These are phyloP conservation scores for Apophysomyces variabilis DNA, from an alignment of 371 early-diverging fungal species.

Conservation along the genomic window DNA sequence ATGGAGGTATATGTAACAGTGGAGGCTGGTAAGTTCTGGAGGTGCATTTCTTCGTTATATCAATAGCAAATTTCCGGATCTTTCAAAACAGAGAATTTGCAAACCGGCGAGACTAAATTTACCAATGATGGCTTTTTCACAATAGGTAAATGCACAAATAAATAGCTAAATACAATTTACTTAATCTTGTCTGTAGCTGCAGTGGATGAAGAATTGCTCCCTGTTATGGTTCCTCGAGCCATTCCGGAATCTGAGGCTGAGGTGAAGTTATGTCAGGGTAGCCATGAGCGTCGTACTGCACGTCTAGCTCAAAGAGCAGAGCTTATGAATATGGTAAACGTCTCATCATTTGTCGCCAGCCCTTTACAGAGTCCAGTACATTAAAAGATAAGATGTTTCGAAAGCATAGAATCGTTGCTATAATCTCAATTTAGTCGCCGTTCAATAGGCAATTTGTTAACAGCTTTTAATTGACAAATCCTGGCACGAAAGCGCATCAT, in stretches of 20 bases:
- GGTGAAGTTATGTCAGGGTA: conserved; percentile 42
- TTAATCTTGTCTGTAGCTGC: conserved; percentile 35
- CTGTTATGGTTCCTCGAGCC: conserved; percentile 49
- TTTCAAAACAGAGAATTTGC: conserved; percentile 49
- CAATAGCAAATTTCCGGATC: not conserved
- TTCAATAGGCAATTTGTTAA: too few species aligned
- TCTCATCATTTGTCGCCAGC: not conserved
- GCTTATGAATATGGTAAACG: conserved; percentile 37
- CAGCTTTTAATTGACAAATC: too few species aligned
- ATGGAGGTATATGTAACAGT: conserved; percentile 70
- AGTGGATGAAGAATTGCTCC: conserved; percentile 45
- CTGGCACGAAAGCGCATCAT: too few species aligned
- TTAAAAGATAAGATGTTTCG: too few species aligned
- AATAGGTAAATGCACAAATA: conserved; percentile 37
- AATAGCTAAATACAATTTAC: not conserved
- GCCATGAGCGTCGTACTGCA: conserved; percentile 44
- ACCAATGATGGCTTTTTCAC: conserved; percentile 70
- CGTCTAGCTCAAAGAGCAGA: conserved; percentile 53
- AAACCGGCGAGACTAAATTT: conserved; percentile 59
- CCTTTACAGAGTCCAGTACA: not conserved
- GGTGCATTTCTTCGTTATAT: conserved; percentile 19
- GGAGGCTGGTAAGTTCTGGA: conserved; percentile 45
- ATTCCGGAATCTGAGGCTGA: conserved; percentile 52
- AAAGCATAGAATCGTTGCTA: too few species aligned
- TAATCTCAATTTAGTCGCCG: too few species aligned